These are phyloP conservation scores for Wallacemonas sp. DNA, from an alignment of 208 protist genomes.

Conservation along the genomic window DNA sequence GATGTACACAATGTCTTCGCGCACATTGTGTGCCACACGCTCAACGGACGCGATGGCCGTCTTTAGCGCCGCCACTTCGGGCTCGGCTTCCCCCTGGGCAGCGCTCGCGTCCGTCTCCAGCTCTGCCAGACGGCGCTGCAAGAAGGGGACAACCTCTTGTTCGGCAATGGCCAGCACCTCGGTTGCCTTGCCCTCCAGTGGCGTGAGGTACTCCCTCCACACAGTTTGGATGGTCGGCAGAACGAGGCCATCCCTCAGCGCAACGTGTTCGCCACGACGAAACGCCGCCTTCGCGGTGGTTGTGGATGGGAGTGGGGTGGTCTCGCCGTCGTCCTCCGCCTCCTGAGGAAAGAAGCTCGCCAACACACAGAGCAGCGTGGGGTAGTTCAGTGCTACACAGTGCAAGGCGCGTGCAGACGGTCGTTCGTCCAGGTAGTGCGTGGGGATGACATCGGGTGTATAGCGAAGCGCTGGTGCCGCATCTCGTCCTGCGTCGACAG, in stretches of 20 bases:
- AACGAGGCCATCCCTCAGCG: slow-evolving; percentile 30
- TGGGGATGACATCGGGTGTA: slow-evolving; percentile 46
- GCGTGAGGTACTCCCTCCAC: slow-evolving; percentile 53
- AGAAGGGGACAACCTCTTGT: slow-evolving; percentile 30
- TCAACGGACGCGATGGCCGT: slow-evolving; percentile 6
- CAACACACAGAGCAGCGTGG: slow-evolving; percentile 31
- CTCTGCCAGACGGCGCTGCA: not conserved
- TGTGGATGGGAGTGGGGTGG: not conserved
- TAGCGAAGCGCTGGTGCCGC: slow-evolving; percentile 12
- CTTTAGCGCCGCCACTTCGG: not conserved
- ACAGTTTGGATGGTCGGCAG: slow-evolving; percentile 43
- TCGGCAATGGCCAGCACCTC: slow-evolving; percentile 44
- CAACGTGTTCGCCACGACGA: not conserved
- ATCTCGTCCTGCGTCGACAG: slow-evolving; percentile 10
- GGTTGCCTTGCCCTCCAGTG: slow-evolving; percentile 33
- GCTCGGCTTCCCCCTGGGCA: not conserved
- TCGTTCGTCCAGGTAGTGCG: slow-evolving; percentile 52
- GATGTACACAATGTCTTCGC: slow-evolving; percentile 57
- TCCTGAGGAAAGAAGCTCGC: slow-evolving; percentile 21
- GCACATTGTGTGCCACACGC: slow-evolving; percentile 27
- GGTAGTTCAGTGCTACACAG: slow-evolving; percentile 34
- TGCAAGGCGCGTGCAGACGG: slow-evolving; percentile 26
- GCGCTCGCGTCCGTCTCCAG: not conserved
- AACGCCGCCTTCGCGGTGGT: slow-evolving; percentile 3
- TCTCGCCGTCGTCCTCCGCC: not conserved